Conservation (phyloP, 2,329 filamentous ascomycete species). For the Microdochium nivale region DNA sequence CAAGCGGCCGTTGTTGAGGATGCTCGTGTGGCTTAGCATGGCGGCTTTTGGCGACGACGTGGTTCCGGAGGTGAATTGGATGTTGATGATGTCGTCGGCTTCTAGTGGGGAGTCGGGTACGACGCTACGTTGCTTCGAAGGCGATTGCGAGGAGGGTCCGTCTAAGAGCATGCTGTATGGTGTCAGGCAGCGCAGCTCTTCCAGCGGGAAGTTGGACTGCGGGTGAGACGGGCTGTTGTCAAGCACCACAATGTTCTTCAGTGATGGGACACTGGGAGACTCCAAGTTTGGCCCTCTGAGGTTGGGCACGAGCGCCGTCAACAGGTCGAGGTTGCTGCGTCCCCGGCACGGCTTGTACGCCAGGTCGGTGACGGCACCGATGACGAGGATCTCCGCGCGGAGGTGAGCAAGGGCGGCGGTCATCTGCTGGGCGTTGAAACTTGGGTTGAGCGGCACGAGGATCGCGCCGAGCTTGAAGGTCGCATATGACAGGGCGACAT, state of each 20-base stretch:
- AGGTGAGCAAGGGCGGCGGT: conserved; percentile 71
- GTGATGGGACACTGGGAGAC: conserved; percentile 51
- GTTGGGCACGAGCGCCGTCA: conserved; percentile 36
- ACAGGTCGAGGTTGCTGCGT: conserved; percentile 40
- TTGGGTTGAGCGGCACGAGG: conserved; percentile 86
- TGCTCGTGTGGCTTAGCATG: conserved; percentile 74
- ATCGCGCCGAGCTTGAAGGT: conserved; percentile 92
- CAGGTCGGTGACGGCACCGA: conserved; percentile 81
- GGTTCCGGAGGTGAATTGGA: conserved; percentile 96
- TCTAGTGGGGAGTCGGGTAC: conserved; percentile 37
- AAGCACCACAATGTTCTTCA: conserved; percentile 65
- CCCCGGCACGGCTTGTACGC: conserved; percentile 53
- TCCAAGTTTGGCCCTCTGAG: conserved; percentile 22
- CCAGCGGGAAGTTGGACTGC: conserved; percentile 33
- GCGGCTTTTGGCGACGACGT: conserved; percentile 87
- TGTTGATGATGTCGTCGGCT: conserved; percentile 73
- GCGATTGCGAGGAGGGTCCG: conserved; percentile 4
- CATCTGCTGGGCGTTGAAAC: conserved; percentile 75
- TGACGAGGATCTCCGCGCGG: conserved; percentile 63
- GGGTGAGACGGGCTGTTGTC: conserved; percentile 59
- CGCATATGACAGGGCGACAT: conserved; percentile 78
- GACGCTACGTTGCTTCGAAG: conserved; percentile 21
- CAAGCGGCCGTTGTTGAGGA: conserved; percentile 83
- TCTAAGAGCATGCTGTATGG: conserved; percentile 33
- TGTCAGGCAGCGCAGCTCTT: conserved; percentile 30